Percentiles rank a stretch among this genome's conserved stretches.
These are phyloP conservation scores for Amanita rubescens DNA, from an alignment of 768 basidiomycete genomes.

Conservation along the genomic window DNA sequence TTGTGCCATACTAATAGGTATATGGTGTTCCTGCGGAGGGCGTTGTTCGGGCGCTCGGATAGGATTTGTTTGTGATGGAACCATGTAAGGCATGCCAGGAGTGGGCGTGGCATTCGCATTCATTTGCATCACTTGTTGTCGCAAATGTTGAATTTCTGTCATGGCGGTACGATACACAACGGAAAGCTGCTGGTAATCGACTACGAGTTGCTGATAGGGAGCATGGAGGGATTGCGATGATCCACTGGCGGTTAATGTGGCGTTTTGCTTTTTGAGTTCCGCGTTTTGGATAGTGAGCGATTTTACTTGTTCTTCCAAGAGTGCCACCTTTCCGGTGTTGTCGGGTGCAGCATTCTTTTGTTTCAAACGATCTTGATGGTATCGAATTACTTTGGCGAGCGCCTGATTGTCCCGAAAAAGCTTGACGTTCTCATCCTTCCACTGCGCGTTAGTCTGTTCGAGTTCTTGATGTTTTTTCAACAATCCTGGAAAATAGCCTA, in stretches of 20 bases:
- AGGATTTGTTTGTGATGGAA: neutral
- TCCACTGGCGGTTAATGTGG: constrained; percentile 8
- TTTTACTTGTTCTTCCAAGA: constrained; percentile 18
- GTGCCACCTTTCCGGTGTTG: constrained; percentile 13
- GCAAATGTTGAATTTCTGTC: constrained; percentile 15
- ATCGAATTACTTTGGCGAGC: constrained; percentile 19
- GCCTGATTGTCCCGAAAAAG: constrained; percentile 32
- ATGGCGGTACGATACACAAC: constrained; percentile 12
- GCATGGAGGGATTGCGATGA: neutral
- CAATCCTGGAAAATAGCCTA: constrained; percentile 40
- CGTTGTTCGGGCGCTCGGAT: neutral
- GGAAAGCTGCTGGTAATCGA: constrained; percentile 12
- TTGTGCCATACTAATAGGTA: neutral
- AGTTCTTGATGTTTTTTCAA: constrained; percentile 28
- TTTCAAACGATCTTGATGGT: constrained; percentile 15
- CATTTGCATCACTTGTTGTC: neutral
- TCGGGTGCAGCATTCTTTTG: constrained; percentile 13
- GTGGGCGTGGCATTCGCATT: neutral
- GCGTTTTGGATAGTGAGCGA: constrained; percentile 14
- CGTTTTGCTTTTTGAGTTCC: constrained; percentile 13
- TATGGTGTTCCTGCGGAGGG: neutral
- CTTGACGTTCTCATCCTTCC: constrained; percentile 30
- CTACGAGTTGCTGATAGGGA: constrained; percentile 14
- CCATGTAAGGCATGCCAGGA: neutral
- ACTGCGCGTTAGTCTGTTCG: constrained; percentile 22